Evolutionary conservation across 768 basidiomycete species (phyloP), one percentile per base, ranked within the genome.

Genomic region (Hypholoma sublateritium): DNA sequence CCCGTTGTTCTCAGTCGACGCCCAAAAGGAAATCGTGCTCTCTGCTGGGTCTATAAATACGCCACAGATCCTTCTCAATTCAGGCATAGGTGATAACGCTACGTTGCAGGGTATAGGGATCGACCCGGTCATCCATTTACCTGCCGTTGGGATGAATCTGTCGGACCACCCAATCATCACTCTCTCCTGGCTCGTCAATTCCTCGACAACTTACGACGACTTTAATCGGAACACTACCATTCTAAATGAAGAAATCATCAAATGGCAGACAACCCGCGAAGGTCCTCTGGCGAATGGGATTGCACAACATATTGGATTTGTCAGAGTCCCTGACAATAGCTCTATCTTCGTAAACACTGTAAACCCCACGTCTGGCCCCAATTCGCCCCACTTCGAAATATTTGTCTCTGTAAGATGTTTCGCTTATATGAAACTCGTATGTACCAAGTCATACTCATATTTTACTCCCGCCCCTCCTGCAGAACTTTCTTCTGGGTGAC

Each of bases 11-110:
- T 50, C 50, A 2, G 50, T 70, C 13, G 66, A 56, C 1, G 73
- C 73, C 1, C 50, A 17, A 2, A 72, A 70, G 35, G 73, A 75
- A 54, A 59, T 74, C 17, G 66, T 75, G 22, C 63, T 75, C 1
- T 73, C 72, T 9, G 72, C 73, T 4, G 74, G 75, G 2, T 59
- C 69, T 8, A 60, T 74, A 28, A 66, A 64, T 12, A 75, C 73
- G 0, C 73, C 74, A 0, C 64, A 62, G 14, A 63, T 75, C 17
- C 65, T 74, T 7, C 36, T 72, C 16, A 61, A 69, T n/a, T 72
- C 70, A 5, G 72, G 72, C 9, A 71, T 76, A 50, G 74, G 74
- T 16, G 59, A 69, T 25, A 21, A 57, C 9, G 44, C 50, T 5
- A 46, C 42, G 4, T 62, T 73, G 2, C 17, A 50, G 22, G 22